Base-by-base conservation (phyloP, 768 basidiomycete genomes). In the Pholiota microspora region DNA sequence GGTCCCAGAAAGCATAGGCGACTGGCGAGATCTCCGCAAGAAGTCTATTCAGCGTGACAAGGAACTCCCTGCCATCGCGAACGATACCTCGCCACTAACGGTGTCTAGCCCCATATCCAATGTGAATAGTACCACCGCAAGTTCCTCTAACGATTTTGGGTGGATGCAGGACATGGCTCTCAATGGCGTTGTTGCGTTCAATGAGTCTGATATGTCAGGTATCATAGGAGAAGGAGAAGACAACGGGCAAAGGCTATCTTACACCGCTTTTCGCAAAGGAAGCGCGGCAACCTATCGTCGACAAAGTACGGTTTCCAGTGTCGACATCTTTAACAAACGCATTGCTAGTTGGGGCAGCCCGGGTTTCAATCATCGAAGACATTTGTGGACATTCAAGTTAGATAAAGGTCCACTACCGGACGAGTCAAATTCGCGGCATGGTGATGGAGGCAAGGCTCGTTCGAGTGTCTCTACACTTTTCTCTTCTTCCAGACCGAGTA, bases 351-450 rank as follows among this genome's bases (percentile, higher is more conserved):
- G 77, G 76, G 73, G 71, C 36, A 82, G 80, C 46, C 71, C 72
- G 16, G 71, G 64, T n/a, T 84, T 82, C 51, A 71, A 70, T 49
- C 66, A 67, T 7, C 64, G 72, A 53, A 70, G 74, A 49, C 68
- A 71, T 32, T 75, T 78, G 53, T 89, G 88, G 88, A 78, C 73
- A 15, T 86, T 88, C 65, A 73, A 69, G 56, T 76, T 74, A 59
- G 85, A 85, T 69, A 77, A 69, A 45, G 76, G 72, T 52, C 59
- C 61, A 4, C 40, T 59, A 1, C 62, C 63, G 4, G 58, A 54
- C 9, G 54, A 61, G 9, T 29, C 16, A 7, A 48, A 44, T 15
- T 54, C 36, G 8, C 54, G 51, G n/a, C 51, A 54, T 12, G 47
- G 52, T 28, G 53, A 16, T 45, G 45, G 46, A 59, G 51, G 38